A percentile compares a stretch with the other conserved stretches of the same genome.
These are phyloP conservation scores for Cladochytrium replicatum DNA, from an alignment of 192 early-diverging fungal species.

Conservation along the genomic window DNA sequence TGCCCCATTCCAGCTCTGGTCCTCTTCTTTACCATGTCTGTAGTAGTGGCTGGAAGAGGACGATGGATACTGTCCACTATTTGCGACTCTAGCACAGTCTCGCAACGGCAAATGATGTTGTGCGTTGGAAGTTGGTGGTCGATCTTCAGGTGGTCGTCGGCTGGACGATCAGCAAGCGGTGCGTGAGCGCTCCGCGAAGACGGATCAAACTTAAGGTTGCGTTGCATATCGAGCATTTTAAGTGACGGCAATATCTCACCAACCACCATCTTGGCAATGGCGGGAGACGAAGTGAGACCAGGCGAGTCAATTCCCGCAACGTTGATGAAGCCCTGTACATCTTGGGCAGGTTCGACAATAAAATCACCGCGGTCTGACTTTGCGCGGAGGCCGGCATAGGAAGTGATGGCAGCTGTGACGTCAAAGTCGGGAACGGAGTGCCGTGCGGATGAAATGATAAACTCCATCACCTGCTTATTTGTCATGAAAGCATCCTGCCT, in stretches of 20 bases:
- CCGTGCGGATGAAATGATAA: conserved; percentile 22
- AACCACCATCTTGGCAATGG: conserved; percentile 23
- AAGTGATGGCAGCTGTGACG: conserved; percentile 29
- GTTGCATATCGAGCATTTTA: neutral
- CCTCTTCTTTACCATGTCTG: conserved; percentile 33
- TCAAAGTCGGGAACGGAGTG: conserved; percentile 29
- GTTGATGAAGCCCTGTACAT: conserved; percentile 26
- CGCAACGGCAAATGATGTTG: conserved; percentile 43
- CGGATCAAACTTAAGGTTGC: too few species aligned
- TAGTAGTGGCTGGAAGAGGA: conserved; percentile 18
- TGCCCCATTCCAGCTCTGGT: conserved; percentile 38
- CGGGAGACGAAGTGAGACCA: conserved; percentile 31
- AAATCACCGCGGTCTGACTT: conserved; percentile 35
- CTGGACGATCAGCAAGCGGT: conserved; percentile 21
- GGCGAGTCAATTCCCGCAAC: conserved; percentile 44
- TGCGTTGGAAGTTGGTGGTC: conserved; percentile 25
- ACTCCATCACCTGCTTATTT: conserved; percentile 24
- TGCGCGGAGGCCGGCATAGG: conserved; percentile 32
- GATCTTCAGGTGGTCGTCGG: conserved; percentile 16
- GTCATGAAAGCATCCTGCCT: conserved; percentile 21
- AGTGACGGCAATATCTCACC: conserved; percentile 22
- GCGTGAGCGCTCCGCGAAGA: too few species aligned
- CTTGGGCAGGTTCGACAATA: conserved; percentile 25
- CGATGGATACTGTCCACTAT: conserved; percentile 36
- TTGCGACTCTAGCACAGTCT: conserved; percentile 33